Conservation (phyloP, 495 filamentous ascomycete species). For the Apodospora peruviana region DNA sequence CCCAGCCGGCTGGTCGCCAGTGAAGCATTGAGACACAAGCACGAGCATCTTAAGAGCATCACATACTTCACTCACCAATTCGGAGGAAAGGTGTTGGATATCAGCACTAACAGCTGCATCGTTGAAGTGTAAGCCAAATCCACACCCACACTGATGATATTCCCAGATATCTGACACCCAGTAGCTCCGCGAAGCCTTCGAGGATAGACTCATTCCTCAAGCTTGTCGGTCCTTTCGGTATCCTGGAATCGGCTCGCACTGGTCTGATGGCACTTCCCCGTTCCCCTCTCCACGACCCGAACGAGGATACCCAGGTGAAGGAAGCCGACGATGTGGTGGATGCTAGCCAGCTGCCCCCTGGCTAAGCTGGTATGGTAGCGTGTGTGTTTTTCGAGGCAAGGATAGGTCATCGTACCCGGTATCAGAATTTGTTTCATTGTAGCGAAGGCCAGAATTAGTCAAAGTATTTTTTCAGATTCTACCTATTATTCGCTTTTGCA, state of each 20-base stretch:
- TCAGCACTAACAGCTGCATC: slow-evolving; percentile 96
- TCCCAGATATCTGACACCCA: slow-evolving; percentile 6
- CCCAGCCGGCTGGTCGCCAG: slow-evolving; percentile 76
- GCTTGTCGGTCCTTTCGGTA: slow-evolving; percentile 90
- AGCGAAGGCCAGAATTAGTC: slow-evolving; percentile 5
- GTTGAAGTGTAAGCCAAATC: slow-evolving; percentile 76
- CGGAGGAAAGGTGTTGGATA: slow-evolving; percentile 93
- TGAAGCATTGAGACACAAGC: slow-evolving; percentile 89
- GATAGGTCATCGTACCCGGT: no score
- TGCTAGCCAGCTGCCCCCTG: slow-evolving; percentile 85
- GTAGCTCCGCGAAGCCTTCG: slow-evolving; percentile 82
- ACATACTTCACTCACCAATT: slow-evolving; percentile 97
- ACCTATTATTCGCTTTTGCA: background rate
- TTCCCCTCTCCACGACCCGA: slow-evolving; percentile 72
- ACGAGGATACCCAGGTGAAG: slow-evolving; percentile 70
- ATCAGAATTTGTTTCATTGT: no score
- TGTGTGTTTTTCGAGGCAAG: no score
- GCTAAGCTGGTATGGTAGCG: slow-evolving; percentile 58
- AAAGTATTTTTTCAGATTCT: background rate
- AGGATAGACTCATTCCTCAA: slow-evolving; percentile 98
- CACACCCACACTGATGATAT: background rate
- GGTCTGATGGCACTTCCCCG: slow-evolving; percentile 95
- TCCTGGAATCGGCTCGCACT: slow-evolving; percentile 89
- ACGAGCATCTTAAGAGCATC: slow-evolving; percentile 91
- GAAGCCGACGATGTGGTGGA: slow-evolving; percentile 90